phyloP scores from a whole-genome alignment of 495 filamentous ascomycete species.

The Neurospora sp. region DNA sequence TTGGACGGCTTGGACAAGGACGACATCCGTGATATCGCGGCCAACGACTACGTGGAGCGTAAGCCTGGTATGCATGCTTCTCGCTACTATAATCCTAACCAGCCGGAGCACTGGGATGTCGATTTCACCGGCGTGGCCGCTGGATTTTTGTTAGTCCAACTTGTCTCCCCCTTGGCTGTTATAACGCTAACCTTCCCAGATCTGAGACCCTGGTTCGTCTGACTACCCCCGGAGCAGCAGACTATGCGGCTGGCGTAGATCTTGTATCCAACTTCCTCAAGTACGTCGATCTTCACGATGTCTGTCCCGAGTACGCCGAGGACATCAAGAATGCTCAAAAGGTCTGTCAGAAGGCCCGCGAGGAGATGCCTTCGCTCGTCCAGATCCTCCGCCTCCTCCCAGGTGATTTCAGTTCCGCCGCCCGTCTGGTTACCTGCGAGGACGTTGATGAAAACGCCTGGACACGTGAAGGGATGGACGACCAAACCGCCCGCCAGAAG shows the following conservation, averaged over 20 bases:
- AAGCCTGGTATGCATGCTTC: conserved; percentile 10
- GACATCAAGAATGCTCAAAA: conserved; percentile 55
- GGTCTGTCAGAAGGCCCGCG: conserved; percentile 57
- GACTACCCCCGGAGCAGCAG: conserved; percentile 6
- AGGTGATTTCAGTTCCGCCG: conserved; percentile 63
- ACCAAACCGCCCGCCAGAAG: conserved; percentile 1
- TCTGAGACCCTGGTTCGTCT: conserved; percentile 8
- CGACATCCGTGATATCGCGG: conserved; percentile 51
- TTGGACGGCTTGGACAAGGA: conserved; percentile 44
- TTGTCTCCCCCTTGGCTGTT: background rate
- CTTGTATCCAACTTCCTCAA: conserved; percentile 81
- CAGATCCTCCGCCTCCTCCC: conserved; percentile 45
- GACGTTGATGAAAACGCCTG: background rate
- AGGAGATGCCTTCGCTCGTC: conserved; percentile 51
- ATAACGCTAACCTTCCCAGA: conserved; percentile 8
- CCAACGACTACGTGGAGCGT: conserved; percentile 47
- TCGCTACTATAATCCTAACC: conserved; percentile 36
- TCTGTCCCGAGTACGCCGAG: conserved; percentile 67
- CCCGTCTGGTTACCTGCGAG: conserved; percentile 18
- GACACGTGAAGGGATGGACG: conserved; percentile 4
- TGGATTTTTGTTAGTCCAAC: conserved; percentile 61
- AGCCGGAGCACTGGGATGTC: conserved; percentile 52
- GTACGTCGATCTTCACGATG: conserved; percentile 74
- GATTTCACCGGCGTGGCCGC: conserved; percentile 70
- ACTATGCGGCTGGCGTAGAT: conserved; percentile 16